Evolutionary conservation across 208 protist species (phyloP).

Genomic region (Phytomonas sp.): DNA sequence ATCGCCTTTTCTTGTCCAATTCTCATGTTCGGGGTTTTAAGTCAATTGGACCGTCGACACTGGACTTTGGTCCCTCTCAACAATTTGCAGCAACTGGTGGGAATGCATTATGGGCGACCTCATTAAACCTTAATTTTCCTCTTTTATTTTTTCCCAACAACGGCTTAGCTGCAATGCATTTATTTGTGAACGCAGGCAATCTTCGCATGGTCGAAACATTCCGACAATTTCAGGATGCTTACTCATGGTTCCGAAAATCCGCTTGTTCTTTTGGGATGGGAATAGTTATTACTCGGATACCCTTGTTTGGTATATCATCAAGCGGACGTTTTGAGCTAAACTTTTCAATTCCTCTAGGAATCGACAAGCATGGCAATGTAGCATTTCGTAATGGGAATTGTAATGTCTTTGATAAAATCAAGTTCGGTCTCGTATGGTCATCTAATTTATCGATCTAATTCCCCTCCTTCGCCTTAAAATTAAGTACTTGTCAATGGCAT

Average conservation of each 20-base stretch:
- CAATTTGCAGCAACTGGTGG: constrained; percentile 59
- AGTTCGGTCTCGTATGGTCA: constrained; percentile 81
- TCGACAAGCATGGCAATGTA: constrained; percentile 49
- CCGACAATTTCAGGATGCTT: constrained; percentile 31
- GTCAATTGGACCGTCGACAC: constrained; percentile 66
- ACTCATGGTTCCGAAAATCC: constrained; percentile 45
- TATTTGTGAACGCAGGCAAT: constrained; percentile 79
- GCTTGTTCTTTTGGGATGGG: constrained; percentile 69
- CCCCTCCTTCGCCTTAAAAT: neutral
- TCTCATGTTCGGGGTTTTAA: constrained; percentile 75
- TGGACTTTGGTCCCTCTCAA: constrained; percentile 25
- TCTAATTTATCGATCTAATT: constrained; percentile 57
- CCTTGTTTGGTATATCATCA: constrained; percentile 59
- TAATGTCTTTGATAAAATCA: constrained; percentile 61
- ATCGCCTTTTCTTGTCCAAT: constrained; percentile 75
- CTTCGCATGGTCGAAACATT: constrained; percentile 48
- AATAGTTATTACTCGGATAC: constrained; percentile 75
- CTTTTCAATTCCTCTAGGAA: constrained; percentile 52
- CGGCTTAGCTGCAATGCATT: constrained; percentile 70
- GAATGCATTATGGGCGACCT: constrained; percentile 79
- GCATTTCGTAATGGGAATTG: constrained; percentile 41
- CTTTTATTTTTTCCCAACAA: constrained; percentile 75
- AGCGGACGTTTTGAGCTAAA: constrained; percentile 82
- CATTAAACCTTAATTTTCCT: constrained; percentile 74
- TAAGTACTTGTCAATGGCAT: neutral